Base-by-base conservation (phyloP, 129 eudicot genomes). In the Chrysanthemum seticuspe region DNA sequence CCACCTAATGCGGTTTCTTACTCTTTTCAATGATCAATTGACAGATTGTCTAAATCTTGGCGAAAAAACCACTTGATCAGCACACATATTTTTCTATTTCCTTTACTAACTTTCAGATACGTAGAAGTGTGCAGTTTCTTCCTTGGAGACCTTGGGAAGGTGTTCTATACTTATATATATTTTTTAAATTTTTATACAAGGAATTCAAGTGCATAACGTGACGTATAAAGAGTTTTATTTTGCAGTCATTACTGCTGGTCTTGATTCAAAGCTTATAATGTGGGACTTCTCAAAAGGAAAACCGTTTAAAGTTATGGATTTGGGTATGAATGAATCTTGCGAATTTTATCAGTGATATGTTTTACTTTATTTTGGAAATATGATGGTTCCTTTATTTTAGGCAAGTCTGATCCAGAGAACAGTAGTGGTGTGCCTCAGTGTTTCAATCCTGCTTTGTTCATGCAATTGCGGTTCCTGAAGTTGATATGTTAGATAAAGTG, bases 131-230 rank as follows among this genome's bases (percentile, higher is more conserved):
- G 25, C 97, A 88, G 52, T 94, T 90, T 79, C 90, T 94, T 81
- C 98, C 97, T 53, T 94, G 98, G 98, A 84, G 88, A 86, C 84
- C 93, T 15, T 94, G 98, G 98, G 98, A 90, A 90, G 98, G 97
- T 94, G 68, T 47, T 52, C 5, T 68, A 2, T 31, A 34, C 44
- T n/a, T n/a, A 34, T n/a, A 34, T 23, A 56, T 48, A 13, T 15
- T 16, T 23, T 54, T 16, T 16, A 25, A 45, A 31, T 65, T 44
- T 9, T 13, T 66, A 34, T 76, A 55, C 49, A 58, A 44, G 50
- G 61, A 21, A 52, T 52, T 10, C 2, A 64, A 6, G 57, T 76
- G 13, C 9, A 34, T 64, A 13, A 50, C 12, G 36, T 65, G 36
- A 67, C 60, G 8, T 65, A 13, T 40, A 9, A 57, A 40, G 50